Conservation (phyloP, 148 eudicot genomes). For the Beta vulgaris region DNA sequence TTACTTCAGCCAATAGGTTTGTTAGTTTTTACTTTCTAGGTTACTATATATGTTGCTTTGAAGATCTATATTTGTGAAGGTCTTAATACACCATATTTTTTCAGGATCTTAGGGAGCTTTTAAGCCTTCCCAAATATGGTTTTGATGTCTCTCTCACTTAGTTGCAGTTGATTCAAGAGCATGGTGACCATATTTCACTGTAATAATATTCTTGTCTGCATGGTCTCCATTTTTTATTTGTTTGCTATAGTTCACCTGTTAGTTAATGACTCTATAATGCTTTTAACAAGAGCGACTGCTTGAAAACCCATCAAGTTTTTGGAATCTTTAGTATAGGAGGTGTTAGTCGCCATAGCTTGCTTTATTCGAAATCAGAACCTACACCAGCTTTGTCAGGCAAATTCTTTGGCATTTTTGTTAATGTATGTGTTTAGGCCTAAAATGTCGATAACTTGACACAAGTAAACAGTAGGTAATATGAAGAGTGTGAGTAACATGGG, state of each 20-base stretch:
- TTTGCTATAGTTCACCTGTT: not conserved
- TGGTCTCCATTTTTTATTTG: not conserved
- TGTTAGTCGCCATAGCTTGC: slow-evolving; percentile 91
- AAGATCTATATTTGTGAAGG: too few species aligned
- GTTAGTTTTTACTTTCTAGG: slow-evolving; percentile 6
- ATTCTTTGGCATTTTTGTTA: too few species aligned
- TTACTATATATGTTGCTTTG: slow-evolving; percentile 1
- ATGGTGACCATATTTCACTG: slow-evolving; percentile 64
- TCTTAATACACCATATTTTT: slow-evolving; percentile 23
- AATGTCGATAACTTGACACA: too few species aligned
- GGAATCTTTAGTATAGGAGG: slow-evolving; percentile 85
- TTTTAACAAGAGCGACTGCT: slow-evolving; percentile 54
- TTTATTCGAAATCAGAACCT: slow-evolving; percentile 89
- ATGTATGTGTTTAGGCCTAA: too few species aligned
- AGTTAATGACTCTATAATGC: slow-evolving; percentile 2
- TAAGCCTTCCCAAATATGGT: slow-evolving; percentile 85
- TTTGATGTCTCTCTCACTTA: slow-evolving; percentile 91
- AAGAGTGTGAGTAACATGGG: too few species aligned
- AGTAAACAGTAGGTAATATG: too few species aligned
- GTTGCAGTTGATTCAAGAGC: slow-evolving; percentile 84
- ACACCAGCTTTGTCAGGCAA: too few species aligned
- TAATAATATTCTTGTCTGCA: slow-evolving; percentile 21
- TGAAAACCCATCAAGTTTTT: slow-evolving; percentile 67
- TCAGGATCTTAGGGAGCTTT: slow-evolving; percentile 88
- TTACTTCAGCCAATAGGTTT: slow-evolving; percentile 88